Evolutionary conservation across 1,284 basidiomycete genomes (phyloP).

Genomic region (Microbotryum intermedium): DNA sequence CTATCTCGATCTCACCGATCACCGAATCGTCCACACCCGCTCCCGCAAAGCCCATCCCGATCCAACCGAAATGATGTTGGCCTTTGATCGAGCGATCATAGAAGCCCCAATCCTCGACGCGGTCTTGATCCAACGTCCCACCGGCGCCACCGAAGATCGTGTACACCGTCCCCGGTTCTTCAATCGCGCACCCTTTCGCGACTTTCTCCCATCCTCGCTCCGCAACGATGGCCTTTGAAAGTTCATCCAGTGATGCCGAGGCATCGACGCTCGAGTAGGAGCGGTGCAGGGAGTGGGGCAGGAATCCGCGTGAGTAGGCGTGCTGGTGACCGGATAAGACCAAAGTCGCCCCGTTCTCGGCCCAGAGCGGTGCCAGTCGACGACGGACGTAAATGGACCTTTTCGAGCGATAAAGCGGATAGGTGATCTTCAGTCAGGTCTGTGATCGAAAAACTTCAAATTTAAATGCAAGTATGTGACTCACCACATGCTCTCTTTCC

Average conservation of each 20-base stretch:
- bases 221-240: constrained; percentile 5
- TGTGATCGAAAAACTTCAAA: not conserved
- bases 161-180: constrained; percentile 20
- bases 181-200: not conserved
- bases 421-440: not conserved
- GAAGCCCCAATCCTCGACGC: constrained; percentile 31
- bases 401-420: not conserved
- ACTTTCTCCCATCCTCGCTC: constrained; percentile 17
- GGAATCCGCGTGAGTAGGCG: constrained; percentile 30
- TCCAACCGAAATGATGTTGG: constrained; percentile 23
- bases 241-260: constrained; percentile 2
- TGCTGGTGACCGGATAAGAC: constrained; percentile 33
- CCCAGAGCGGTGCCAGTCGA: constrained; percentile 23
- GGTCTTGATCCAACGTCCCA: constrained; percentile 28
- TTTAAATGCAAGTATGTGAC: not conserved
- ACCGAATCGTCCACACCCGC: not conserved
- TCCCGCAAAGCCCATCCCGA: constrained; percentile 14
- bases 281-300: constrained; percentile 16
- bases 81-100: constrained; percentile 9
- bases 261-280: constrained; percentile 3
- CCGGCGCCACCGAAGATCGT: constrained; percentile 29
- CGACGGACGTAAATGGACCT: constrained; percentile 31
- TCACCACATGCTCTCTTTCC: constrained; percentile 27
- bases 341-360: constrained; percentile 10
- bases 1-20: not conserved